phyloP scores from a whole-genome alignment of 768 basidiomycete genomes.

The Sarcodon sp. region DNA sequence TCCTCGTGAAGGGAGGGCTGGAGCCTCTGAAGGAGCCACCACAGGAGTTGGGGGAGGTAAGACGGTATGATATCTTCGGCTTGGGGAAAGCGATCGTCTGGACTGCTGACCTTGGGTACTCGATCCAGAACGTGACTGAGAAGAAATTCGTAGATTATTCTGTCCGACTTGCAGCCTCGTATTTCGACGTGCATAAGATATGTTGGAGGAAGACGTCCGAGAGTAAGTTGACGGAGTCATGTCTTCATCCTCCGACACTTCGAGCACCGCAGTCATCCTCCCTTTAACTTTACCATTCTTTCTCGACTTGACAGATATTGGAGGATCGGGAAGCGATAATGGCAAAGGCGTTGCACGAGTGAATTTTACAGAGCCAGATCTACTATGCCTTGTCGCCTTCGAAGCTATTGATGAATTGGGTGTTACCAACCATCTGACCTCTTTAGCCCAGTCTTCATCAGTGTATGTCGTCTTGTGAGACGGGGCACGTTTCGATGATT shows the following conservation, averaged over 20 bases:
- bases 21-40: background rate
- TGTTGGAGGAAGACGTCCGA: background rate
- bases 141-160: no score
- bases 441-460: constrained; percentile 55
- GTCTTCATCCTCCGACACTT: background rate
- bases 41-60: constrained; percentile 5
- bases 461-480: constrained; percentile 21
- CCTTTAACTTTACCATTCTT: constrained; percentile 3
- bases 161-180: background rate
- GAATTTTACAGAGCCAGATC: constrained; percentile 3
- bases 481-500: background rate
- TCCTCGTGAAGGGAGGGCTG: background rate
- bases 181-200: background rate
- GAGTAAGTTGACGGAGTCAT: background rate
- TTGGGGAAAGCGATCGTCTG: background rate
- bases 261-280: background rate
- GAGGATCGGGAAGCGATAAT: background rate
- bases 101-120: background rate
- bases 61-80: constrained; percentile 1
- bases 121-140: background rate
- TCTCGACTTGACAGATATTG: background rate
- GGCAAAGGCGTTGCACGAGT: constrained; percentile 1
- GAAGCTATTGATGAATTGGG: constrained; percentile 5
- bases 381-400: constrained; percentile 2
- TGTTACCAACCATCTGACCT: constrained; percentile 51